Evolutionary conservation across 1,284 basidiomycete species (phyloP), one percentile per base, ranked within the genome.

Genomic region (Xanthoconium separans): DNA sequence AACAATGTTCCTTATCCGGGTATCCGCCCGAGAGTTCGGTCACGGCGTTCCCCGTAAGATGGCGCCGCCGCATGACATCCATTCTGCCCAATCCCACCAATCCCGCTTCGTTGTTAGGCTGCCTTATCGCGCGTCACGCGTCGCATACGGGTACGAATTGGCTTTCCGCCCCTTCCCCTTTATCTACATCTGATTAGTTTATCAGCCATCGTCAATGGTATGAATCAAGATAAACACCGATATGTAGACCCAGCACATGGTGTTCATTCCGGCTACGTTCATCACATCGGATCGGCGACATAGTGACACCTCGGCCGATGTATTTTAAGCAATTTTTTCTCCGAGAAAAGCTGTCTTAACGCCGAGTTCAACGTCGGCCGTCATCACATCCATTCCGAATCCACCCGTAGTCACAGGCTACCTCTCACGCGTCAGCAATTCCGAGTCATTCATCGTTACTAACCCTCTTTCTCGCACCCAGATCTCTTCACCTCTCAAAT

Each of bases 1-100:
- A 57, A 27, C 44, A n/a, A 37, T 5, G 10, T 62, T 44, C 50
- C 58, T 53, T 53, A 52, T 50, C 9, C 20, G 13, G 29, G 4
- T 10, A 16, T 11, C 15, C 9, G 33, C 34, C 47, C 43, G 43
- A 56, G 27, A 22, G 15, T 18, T 48, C 44, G 39, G 41, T 56
- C 33, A 7, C 24, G 53, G 18, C 5, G 11, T 11, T 41, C 43
- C 16, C 44, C 34, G 18, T 16, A 30, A 39, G n/a, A 29, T 42
- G 44, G n/a, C 24, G 58, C 52, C 30, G 13, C 27, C 22, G 16
- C 15, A 30, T 11, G 51, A 45, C 33, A 43, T 18, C 30, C 20
- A 20, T 29, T 22, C 33, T 22, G 13, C 24, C 15, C 33, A 34
- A 34, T 15, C 33, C 13, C 33, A 16, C 18, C 20, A 33, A 39